Percentiles rank a stretch among this genome's conserved stretches.
Conservation (phyloP, 2,329 filamentous ascomycete genomes). For the Hortaea sp. region DNA sequence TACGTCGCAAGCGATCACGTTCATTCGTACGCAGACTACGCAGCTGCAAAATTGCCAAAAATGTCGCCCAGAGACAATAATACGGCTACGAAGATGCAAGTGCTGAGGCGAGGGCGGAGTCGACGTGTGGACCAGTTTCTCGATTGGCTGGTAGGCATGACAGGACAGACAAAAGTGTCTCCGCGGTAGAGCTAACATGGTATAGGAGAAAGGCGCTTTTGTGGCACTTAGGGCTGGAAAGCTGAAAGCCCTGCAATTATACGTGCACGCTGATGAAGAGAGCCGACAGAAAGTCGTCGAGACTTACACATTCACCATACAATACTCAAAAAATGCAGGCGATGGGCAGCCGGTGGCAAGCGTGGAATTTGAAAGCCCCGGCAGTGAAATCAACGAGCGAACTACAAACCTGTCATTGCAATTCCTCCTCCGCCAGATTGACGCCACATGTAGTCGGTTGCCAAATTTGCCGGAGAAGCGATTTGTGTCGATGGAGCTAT, state of each 20-base stretch:
- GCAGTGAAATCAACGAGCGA: constrained; percentile 26
- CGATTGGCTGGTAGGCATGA: constrained; percentile 35
- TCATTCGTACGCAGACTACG: constrained; percentile 24
- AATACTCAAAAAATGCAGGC: constrained; percentile 23
- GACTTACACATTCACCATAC: constrained; percentile 41
- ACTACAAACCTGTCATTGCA: constrained; percentile 34
- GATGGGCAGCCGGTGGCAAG: constrained; percentile 11
- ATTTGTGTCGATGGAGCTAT: constrained; percentile 34
- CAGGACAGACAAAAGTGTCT: not conserved
- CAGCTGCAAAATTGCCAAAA: constrained; percentile 11
- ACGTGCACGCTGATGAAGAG: constrained; percentile 32
- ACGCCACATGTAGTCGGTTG: constrained; percentile 28
- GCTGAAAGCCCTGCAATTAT: constrained; percentile 38
- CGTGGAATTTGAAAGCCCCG: constrained; percentile 21
- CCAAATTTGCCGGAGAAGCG: constrained; percentile 34
- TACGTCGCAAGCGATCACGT: constrained; percentile 17
- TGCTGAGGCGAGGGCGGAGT: constrained; percentile 32
- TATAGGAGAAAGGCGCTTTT: constrained; percentile 41
- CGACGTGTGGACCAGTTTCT: constrained; percentile 34
- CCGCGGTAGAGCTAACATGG: constrained; percentile 14
- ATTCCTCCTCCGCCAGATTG: constrained; percentile 32
- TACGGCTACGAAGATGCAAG: constrained; percentile 20
- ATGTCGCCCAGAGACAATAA: not conserved
- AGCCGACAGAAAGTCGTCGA: constrained; percentile 32
- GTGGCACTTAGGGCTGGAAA: constrained; percentile 33